These are phyloP conservation scores for Hamigera avellanea DNA, from an alignment of 495 filamentous ascomycete species.

Conservation along the genomic window DNA sequence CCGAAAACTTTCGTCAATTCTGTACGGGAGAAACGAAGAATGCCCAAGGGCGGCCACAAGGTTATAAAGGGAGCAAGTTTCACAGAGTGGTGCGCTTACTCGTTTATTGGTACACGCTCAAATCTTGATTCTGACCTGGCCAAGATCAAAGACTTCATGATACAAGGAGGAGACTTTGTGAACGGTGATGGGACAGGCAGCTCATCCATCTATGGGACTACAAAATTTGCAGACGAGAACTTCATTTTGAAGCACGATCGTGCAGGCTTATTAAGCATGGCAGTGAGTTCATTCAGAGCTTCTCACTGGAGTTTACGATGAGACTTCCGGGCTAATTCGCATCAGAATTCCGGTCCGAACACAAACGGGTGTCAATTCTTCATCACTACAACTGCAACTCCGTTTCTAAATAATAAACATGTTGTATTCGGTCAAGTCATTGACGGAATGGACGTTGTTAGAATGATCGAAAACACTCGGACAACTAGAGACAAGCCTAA, in stretches of 20 bases:
- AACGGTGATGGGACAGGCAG: conserved; percentile 88
- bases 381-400: conserved; percentile 76
- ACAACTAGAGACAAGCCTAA: conserved; percentile 71
- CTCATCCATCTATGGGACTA: conserved; percentile 74
- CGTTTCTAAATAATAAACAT: conserved; percentile 88
- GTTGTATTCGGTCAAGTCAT: conserved; percentile 91
- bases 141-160: conserved; percentile 94
- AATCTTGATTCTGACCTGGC: not conserved
- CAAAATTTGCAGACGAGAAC: conserved; percentile 84
- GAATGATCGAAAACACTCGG: conserved; percentile 81
- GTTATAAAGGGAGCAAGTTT: conserved; percentile 91
- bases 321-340: not conserved
- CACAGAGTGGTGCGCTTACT: conserved; percentile 70
- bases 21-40: conserved; percentile 92
- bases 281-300: conserved; percentile 43
- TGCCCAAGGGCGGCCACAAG: conserved; percentile 65
- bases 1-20: conserved; percentile 95
- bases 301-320: not conserved
- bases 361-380: conserved; percentile 97
- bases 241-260: conserved; percentile 69
- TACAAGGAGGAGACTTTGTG: conserved; percentile 93
- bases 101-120: not conserved
- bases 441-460: conserved; percentile 79
- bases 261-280: conserved; percentile 82
- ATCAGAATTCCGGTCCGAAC: conserved; percentile 79